Conservation (phyloP, 129 eudicot species). For the Flaveria ramosissima region DNA sequence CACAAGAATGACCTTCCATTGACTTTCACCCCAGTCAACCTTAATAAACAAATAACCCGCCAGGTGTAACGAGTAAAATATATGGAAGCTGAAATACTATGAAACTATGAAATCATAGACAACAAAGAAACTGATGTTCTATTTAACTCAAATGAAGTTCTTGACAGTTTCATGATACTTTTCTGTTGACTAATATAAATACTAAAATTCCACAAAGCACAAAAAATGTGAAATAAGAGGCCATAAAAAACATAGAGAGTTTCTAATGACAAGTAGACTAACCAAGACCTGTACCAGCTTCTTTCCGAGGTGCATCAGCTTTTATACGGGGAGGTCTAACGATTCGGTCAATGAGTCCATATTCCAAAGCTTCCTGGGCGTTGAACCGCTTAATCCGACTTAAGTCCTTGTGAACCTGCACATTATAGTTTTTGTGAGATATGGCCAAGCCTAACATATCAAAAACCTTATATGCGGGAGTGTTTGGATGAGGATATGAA, state of each 20-base stretch:
- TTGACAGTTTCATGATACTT: slow-evolving; percentile 2
- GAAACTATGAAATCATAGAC: not conserved
- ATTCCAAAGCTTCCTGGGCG: slow-evolving; percentile 74
- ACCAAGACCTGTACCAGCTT: slow-evolving; percentile 40
- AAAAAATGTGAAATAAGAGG: not conserved
- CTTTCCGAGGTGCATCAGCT: slow-evolving; percentile 54
- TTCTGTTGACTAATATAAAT: not conserved
- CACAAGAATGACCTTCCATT: slow-evolving; percentile 19
- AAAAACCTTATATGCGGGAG: not conserved
- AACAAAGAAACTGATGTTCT: not conserved
- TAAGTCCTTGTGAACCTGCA: slow-evolving; percentile 66
- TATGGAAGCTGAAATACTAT: not conserved
- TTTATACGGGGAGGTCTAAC: slow-evolving; percentile 62
- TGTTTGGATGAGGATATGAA: slow-evolving; percentile 10
- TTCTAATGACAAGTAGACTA: slow-evolving; percentile 6
- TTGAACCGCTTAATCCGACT: slow-evolving; percentile 49
- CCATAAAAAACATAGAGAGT: not conserved
- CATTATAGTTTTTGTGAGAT: not conserved
- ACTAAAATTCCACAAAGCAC: not conserved
- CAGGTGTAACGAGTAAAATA: slow-evolving; percentile 29
- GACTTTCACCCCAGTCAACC: slow-evolving; percentile 33
- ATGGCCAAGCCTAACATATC: not conserved
- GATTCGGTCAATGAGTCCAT: slow-evolving; percentile 72
- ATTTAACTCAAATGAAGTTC: slow-evolving; percentile 14
- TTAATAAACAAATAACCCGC: slow-evolving; percentile 24